Base-by-base conservation (phyloP, 2,329 filamentous ascomycete species). In the Fusarium compactum region DNA sequence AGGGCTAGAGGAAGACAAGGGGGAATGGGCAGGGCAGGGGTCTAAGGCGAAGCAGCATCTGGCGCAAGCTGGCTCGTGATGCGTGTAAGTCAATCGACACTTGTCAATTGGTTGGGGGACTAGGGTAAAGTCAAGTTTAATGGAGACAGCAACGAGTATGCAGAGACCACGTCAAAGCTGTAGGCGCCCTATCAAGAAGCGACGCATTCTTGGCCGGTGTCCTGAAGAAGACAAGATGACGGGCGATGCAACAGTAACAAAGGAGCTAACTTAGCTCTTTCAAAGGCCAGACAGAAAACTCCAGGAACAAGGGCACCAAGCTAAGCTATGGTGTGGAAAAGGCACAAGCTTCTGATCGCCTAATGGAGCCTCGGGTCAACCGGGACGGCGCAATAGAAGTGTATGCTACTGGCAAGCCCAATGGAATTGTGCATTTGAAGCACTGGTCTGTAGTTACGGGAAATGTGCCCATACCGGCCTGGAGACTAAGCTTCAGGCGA, bases 11-110 rank as follows among this genome's bases (percentile, higher is more conserved):
- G 44, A 64, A 29, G 45, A 41, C 58, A 64, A 58, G 67, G 53
- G 58, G 62, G 50, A 54, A 45, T 57, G 56, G 38, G 47, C 27
- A 45, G 22, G 40, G 57, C 44, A 65, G 53, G 59, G 70, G 58
- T 70, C 20, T 34, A 64, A 59, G 70, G 70, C 67, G 63, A 66
- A 75, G 72, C 69, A 70, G 68, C 66, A 66, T 62, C 59, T 72
- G 61, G 70, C 65, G 58, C 64, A 68, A 48, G 60, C 41, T 66
- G 60, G 68, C 70, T 73, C 66, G 70, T 75, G 72, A 74, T 72
- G 63, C 46, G 54, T 50, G 54, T 32, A 53, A 43, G 18, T 51
- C 11, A 70, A 57, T 69, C 59, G 66, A 72, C 55, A 61, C 69
- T 69, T 72, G 58, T 52, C 52, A 47, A 34, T 54, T 66, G 46